Percentiles rank a stretch among this genome's conserved stretches.
Conservation (phyloP, 768 basidiomycete genomes). For the Mycena kentingensis region DNA sequence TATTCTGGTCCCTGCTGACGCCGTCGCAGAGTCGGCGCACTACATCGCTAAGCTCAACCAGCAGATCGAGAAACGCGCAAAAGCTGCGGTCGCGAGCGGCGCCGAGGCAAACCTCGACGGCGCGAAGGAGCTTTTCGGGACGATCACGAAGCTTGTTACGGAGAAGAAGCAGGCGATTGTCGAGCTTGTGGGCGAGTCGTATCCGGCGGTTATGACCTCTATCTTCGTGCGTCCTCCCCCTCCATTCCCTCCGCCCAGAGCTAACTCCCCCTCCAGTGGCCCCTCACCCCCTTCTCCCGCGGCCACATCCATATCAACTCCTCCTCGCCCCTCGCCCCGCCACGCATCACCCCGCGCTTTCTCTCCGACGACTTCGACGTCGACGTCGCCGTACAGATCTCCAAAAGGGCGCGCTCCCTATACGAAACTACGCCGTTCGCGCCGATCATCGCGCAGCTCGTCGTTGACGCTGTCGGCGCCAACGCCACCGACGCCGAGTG, state of each 20-base stretch:
- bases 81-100: conserved; percentile 10
- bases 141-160: conserved; percentile 13
- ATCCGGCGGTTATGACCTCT: conserved; percentile 7
- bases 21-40: neutral
- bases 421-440: conserved; percentile 7
- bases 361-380: conserved; percentile 16
- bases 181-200: conserved; percentile 16
- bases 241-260: no score
- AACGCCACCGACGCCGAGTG: conserved; percentile 14
- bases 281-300: conserved; percentile 9
- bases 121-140: conserved; percentile 4
- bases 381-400: conserved; percentile 6
- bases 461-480: conserved; percentile 12
- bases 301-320: conserved; percentile 16
- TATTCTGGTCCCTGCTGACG: neutral
- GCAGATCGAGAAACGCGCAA: conserved; percentile 1
- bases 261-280: no score
- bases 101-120: conserved; percentile 5
- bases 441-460: conserved; percentile 13
- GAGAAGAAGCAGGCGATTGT: conserved; percentile 9
- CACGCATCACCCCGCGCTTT: conserved; percentile 16
- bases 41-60: conserved; percentile 4
- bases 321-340: conserved; percentile 11
- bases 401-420: conserved; percentile 5
- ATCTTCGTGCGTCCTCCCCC: no score